phyloP scores from a whole-genome alignment of 495 filamentous ascomycete genomes.

The Aspergillus carlsbadensis region DNA sequence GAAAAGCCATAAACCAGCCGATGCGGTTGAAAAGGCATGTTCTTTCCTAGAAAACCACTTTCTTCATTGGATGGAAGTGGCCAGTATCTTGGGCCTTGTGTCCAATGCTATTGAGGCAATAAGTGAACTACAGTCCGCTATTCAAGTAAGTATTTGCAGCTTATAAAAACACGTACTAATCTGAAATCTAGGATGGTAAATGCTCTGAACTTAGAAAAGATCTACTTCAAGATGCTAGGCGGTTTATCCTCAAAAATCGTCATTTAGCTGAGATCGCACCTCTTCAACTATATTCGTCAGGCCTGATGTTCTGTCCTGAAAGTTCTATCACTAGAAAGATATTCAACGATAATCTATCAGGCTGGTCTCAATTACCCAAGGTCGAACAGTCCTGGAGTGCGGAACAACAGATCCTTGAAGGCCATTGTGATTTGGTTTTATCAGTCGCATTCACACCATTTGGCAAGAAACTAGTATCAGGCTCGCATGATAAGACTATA shows the following conservation, averaged over 20 bases:
- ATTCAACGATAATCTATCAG: constrained; percentile 1
- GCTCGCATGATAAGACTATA: constrained; percentile 15
- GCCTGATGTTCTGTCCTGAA: constrained; percentile 34
- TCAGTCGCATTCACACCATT: constrained; percentile 11
- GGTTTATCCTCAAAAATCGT: constrained; percentile 13
- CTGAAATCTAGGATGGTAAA: constrained; percentile 22
- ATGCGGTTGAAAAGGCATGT: constrained; percentile 24
- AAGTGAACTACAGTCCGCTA: background rate
- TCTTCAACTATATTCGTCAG: constrained; percentile 23
- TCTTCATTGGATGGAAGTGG: constrained; percentile 46
- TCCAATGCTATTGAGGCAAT: constrained; percentile 19
- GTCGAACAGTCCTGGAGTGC: constrained; percentile 4
- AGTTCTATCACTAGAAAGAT: constrained; percentile 24
- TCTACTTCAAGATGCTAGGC: background rate
- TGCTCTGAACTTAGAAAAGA: background rate
- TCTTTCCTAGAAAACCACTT: constrained; percentile 43
- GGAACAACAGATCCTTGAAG: background rate
- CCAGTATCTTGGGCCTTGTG: constrained; percentile 34
- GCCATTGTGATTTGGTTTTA: background rate
- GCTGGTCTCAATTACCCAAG: background rate
- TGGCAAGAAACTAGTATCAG: constrained; percentile 3
- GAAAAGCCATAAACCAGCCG: constrained; percentile 21
- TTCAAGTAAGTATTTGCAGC: background rate
- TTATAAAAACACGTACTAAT: background rate
- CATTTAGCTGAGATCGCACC: constrained; percentile 32